phyloP scores from a whole-genome alignment of 2,329 filamentous ascomycete species.

The Trichoderma koningii region DNA sequence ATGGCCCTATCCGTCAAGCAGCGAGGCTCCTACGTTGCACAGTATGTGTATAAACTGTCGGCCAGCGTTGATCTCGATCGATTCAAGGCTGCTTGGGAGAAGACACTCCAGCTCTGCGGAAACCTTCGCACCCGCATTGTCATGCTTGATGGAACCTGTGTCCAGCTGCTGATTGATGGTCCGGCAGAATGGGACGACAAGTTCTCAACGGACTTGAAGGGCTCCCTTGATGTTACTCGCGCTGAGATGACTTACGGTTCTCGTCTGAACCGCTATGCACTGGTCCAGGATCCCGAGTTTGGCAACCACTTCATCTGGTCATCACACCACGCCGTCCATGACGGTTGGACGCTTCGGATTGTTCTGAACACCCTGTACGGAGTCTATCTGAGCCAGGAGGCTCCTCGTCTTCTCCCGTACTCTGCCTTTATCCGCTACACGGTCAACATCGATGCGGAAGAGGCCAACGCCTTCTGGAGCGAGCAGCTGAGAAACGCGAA shows the following conservation, averaged over 20 bases:
- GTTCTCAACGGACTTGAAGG: neutral
- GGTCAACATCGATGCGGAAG: neutral
- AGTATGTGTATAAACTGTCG: conserved; percentile 19
- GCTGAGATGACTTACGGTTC: conserved; percentile 23
- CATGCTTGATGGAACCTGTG: neutral
- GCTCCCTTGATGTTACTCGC: neutral
- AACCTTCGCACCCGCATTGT: conserved; percentile 30
- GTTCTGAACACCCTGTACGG: conserved; percentile 28
- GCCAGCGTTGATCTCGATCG: neutral
- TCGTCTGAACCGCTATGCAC: conserved; percentile 5
- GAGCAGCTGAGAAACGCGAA: conserved; percentile 12
- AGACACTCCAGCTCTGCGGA: neutral
- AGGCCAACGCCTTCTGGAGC: conserved; percentile 8
- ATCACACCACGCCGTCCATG: conserved; percentile 37
- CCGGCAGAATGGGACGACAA: conserved; percentile 7
- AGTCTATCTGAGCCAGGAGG: neutral
- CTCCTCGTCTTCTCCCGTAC: conserved; percentile 15
- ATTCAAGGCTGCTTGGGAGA: conserved; percentile 29
- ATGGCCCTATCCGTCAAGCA: conserved; percentile 29
- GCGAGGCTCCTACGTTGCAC: conserved; percentile 24
- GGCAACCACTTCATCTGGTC: conserved; percentile 32
- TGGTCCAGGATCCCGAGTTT: conserved; percentile 2
- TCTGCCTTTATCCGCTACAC: conserved; percentile 28
- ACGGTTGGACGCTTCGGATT: conserved; percentile 35
- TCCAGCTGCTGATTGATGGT: neutral